These are phyloP conservation scores for Fusarium avenaceum DNA, from an alignment of 2,329 filamentous ascomycete species.

Conservation along the genomic window DNA sequence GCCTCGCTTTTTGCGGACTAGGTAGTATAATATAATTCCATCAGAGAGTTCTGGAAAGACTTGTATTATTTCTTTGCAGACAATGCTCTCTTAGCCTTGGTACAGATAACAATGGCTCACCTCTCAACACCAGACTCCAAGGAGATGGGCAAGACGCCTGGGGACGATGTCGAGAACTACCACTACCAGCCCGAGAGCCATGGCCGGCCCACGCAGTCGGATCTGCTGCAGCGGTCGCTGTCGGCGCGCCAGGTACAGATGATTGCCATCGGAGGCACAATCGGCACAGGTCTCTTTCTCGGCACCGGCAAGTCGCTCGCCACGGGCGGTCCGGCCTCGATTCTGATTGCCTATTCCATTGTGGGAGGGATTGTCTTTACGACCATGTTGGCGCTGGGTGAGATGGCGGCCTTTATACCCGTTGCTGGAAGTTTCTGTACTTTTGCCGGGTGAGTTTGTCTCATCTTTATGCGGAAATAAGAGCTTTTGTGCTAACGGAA, in stretches of 20 bases:
- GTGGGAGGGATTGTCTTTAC: conserved; percentile 70
- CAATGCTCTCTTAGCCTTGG: neutral
- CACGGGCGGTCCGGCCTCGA: conserved; percentile 70
- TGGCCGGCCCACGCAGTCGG: conserved; percentile 50
- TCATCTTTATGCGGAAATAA: conserved; percentile 50
- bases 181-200: conserved; percentile 13
- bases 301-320: conserved; percentile 72
- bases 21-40: neutral
- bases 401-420: conserved; percentile 68
- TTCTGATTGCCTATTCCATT: conserved; percentile 69
- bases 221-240: conserved; percentile 67
- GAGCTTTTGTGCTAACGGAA: neutral
- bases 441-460: conserved; percentile 54
- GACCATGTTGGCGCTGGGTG: conserved; percentile 70
- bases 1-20: conserved; percentile 25
- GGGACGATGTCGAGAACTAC: conserved; percentile 42
- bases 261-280: conserved; percentile 73
- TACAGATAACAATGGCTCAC: conserved; percentile 18
- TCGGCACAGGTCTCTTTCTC: conserved; percentile 73
- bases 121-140: conserved; percentile 28
- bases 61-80: too few relatives aligned
- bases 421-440: conserved; percentile 70
- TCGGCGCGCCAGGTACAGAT: conserved; percentile 75
- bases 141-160: conserved; percentile 20
- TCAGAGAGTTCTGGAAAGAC: neutral